These are phyloP conservation scores for Oidium heveae DNA, from an alignment of 2,329 filamentous ascomycete species.

Conservation along the genomic window DNA sequence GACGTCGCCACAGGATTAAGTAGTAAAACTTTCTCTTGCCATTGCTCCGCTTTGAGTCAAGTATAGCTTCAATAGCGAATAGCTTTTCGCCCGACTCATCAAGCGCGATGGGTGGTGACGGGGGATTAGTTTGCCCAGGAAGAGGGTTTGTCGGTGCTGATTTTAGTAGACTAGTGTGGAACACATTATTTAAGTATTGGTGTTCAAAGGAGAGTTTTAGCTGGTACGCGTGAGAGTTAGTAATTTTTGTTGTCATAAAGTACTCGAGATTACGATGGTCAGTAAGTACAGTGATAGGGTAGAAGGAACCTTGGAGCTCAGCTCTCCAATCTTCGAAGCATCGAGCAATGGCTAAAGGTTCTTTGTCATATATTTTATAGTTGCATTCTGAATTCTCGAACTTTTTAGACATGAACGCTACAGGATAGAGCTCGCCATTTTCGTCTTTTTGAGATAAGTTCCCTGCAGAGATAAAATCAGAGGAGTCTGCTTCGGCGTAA, in stretches of 20 bases:
- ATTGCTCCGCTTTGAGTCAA: neutral
- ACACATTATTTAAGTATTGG: neutral
- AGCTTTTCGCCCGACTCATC: neutral
- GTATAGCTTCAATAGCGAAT: constrained; percentile 1
- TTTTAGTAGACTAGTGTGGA: neutral
- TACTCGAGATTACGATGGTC: neutral
- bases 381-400: neutral
- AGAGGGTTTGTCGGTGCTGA: neutral
- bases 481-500: neutral
- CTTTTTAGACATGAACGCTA: neutral
- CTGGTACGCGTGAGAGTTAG: neutral
- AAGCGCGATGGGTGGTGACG: neutral
- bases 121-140: neutral
- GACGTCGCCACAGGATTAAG: neutral
- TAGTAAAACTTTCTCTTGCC: neutral
- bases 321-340: neutral
- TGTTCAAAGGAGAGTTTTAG: neutral
- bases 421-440: neutral
- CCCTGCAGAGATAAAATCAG: neutral
- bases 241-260: neutral
- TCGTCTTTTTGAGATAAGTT: neutral
- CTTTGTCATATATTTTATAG: neutral
- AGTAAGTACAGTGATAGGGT: neutral
- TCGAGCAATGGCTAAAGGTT: neutral
- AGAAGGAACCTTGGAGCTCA: neutral